A percentile compares a stretch with the other conserved stretches of the same genome.
Conservation (phyloP, 2,329 filamentous ascomycete genomes). For the Aspergillus persii region DNA sequence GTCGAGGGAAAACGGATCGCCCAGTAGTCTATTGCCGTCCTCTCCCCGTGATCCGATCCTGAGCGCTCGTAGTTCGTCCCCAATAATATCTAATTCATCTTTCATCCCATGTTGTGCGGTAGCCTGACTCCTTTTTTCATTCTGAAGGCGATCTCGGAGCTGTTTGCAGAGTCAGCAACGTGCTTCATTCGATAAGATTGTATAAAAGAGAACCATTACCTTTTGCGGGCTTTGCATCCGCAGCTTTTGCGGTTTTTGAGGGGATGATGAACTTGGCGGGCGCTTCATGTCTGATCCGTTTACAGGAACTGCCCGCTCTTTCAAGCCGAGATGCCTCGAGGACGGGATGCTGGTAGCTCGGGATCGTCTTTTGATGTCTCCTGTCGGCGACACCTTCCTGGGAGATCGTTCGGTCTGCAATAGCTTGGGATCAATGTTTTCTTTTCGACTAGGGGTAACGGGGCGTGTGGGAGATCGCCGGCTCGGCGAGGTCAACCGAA, state of each 20-base stretch:
- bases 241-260: conserved; percentile 71
- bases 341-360: conserved; percentile 53
- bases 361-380: conserved; percentile 44
- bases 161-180: conserved; percentile 16
- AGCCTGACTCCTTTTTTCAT: conserved; percentile 72
- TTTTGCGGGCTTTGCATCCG: conserved; percentile 64
- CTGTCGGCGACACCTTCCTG: conserved; percentile 35
- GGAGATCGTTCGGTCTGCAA: conserved; percentile 31
- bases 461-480: conserved; percentile 33
- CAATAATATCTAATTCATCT: conserved; percentile 75
- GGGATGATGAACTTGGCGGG: conserved; percentile 56
- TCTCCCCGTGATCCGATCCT: conserved; percentile 34
- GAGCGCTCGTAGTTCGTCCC: conserved; percentile 68
- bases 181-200: not conserved
- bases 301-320: conserved; percentile 31
- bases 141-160: conserved; percentile 77
- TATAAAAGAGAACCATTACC: conserved; percentile 23
- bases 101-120: conserved; percentile 68
- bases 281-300: conserved; percentile 34
- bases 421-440: conserved; percentile 38
- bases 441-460: conserved; percentile 37
- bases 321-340: conserved; percentile 34
- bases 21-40: conserved; percentile 25
- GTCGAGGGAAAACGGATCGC: conserved; percentile 17
- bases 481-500: conserved; percentile 31